These are phyloP conservation scores for Trichoderma sp. DNA, from an alignment of 2,329 filamentous ascomycete genomes.

Conservation along the genomic window DNA sequence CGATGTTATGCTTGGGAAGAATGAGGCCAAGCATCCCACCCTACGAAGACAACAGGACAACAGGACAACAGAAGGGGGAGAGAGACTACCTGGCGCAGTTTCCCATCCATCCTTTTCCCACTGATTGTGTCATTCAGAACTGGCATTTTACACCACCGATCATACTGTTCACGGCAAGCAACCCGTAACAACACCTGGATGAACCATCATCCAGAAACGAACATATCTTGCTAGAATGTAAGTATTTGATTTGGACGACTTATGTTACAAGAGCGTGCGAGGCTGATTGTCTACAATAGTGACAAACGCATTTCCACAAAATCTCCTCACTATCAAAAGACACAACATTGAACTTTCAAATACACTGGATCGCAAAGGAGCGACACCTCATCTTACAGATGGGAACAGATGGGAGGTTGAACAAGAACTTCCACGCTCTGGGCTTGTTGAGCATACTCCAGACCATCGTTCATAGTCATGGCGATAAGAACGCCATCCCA, in stretches of 20 bases:
- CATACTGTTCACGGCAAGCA: no score
- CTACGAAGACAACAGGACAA: neutral
- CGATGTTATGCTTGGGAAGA: neutral
- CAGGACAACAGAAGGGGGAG: no score
- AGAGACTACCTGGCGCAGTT: neutral
- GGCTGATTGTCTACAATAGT: neutral
- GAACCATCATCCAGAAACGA: neutral
- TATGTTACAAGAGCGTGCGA: neutral
- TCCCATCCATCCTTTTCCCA: neutral
- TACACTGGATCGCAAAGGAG: no score
- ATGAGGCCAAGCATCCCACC: neutral
- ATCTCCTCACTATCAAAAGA: neutral
- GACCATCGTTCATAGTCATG: neutral
- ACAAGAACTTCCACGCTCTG: accelerated
- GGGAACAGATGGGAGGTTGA: neutral
- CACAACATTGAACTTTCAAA: no score
- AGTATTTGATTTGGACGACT: neutral
- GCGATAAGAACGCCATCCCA: neutral
- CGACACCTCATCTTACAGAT: no score
- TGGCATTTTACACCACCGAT: neutral
- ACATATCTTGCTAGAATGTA: neutral
- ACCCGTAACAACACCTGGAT: no score
- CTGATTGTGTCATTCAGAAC: neutral
- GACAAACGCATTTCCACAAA: neutral
- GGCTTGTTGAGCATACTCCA: neutral